phyloP scores from a whole-genome alignment of 495 filamentous ascomycete genomes.

The Neurospora tetrasperma region DNA sequence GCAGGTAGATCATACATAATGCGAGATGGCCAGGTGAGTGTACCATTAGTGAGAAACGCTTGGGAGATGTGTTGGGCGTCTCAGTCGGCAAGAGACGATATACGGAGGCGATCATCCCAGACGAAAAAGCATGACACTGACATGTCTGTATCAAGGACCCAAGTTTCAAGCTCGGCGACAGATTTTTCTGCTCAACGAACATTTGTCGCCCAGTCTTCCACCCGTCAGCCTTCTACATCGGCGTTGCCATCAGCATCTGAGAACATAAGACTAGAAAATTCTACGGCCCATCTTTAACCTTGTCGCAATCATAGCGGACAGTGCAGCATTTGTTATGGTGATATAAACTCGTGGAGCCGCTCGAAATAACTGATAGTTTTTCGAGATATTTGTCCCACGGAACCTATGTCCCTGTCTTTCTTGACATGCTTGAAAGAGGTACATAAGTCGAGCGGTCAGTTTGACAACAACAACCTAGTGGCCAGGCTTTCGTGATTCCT shows the following conservation, averaged over 20 bases:
- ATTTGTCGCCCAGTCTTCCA: background rate
- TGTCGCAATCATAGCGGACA: background rate
- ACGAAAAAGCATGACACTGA: background rate
- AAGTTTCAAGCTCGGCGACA: background rate
- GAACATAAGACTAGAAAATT: background rate
- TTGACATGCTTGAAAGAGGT: background rate
- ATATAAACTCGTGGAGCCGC: background rate
- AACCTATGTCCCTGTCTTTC: background rate
- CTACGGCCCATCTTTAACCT: background rate
- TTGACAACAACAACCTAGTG: background rate
- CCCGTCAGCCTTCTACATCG: background rate
- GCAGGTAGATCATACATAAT: slow-evolving; percentile 48
- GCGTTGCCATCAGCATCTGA: background rate
- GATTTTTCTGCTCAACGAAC: background rate
- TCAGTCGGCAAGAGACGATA: slow-evolving; percentile 53
- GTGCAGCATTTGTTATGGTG: background rate
- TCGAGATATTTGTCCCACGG: background rate
- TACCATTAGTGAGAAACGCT: slow-evolving; percentile 33
- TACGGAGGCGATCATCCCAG: slow-evolving; percentile 24
- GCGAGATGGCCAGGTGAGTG: slow-evolving; percentile 41
- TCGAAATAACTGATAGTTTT: background rate
- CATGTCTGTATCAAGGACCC: background rate
- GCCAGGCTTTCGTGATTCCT: background rate
- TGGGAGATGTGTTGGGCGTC: slow-evolving; percentile 69
- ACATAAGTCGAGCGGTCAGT: background rate